Base-by-base conservation (phyloP, 192 early-diverging fungal genomes). In the Mycoemilia scoparia region DNA sequence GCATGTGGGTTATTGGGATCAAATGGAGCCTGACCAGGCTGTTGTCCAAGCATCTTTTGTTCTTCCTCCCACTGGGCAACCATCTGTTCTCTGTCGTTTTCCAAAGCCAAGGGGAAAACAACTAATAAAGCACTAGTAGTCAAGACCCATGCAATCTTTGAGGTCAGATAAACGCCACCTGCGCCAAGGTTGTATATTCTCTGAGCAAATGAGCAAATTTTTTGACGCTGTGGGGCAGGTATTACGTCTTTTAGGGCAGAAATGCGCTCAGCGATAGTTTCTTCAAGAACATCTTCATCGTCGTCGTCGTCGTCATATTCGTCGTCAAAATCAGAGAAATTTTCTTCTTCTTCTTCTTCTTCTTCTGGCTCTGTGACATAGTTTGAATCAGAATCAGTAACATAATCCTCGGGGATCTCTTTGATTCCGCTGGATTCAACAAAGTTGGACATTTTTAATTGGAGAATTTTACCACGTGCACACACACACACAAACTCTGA, bases 111-210 rank as follows among this genome's bases (percentile, higher is more conserved):
- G 24, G 89, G 89, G 40, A 90, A 55, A 29, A 80, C 70, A 8
- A 95, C 54, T 3, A 95, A 57, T 39, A 89, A 47, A 14, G 80
- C 84, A 25, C 70, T 74, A 13, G 86, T 95, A 17, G 85, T 82
- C 13, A 90, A 49, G 7, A 95, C 74, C 89, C 89, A 95, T 21
- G 77, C 70, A 13, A 72, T 71, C 56, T 83, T 86, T 17, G 86
- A 86, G 13, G 74, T 63, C 51, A 82, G 66, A 12, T 63, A 60
- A 19, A 68, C 57, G 21, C 70, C 64, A 32, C 57, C 50, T 36
- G 48, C 55, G 18, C 76, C 67, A 65, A 69, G 76, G 26, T 60
- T 64, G 24, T 55, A 59, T 19, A 77, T 39, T 0, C 64, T 57
- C n/a, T 67, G 56, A 22, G 68, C 57, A n/a, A 63, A 50, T 27